These are phyloP conservation scores for Knufia petricola DNA, from an alignment of 2,329 filamentous ascomycete species.

Conservation along the genomic window DNA sequence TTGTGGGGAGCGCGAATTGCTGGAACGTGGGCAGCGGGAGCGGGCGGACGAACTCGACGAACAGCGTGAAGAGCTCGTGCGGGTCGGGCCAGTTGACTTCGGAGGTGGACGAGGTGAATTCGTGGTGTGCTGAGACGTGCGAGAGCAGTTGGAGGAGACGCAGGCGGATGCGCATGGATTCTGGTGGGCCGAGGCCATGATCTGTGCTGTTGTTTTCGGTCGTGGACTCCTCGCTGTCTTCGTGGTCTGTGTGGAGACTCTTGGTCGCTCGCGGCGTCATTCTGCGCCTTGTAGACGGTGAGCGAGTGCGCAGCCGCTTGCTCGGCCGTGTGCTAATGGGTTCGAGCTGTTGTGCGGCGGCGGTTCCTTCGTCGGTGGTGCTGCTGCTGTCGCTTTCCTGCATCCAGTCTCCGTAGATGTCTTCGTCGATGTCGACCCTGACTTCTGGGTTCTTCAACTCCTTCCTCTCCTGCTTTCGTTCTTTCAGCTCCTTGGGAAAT, in stretches of 20 bases:
- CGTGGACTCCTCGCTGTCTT: constrained; percentile 12
- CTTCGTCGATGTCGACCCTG: constrained; percentile 37
- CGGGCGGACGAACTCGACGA: constrained; percentile 38
- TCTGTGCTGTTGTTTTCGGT: constrained; percentile 13
- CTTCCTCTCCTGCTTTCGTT: constrained; percentile 22
- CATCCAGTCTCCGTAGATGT: constrained; percentile 38
- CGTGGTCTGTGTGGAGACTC: constrained; percentile 9
- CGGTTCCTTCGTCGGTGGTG: constrained; percentile 22
- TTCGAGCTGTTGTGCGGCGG: background rate
- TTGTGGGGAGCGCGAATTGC: constrained; percentile 35
- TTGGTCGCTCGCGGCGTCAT: background rate
- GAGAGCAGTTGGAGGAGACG: constrained; percentile 37
- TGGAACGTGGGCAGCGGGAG: constrained; percentile 38
- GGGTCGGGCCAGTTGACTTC: constrained; percentile 28
- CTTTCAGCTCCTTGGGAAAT: constrained; percentile 37
- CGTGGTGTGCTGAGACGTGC: constrained; percentile 29
- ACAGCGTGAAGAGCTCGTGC: constrained; percentile 34
- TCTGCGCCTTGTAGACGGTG: constrained; percentile 25
- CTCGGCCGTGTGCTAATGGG: background rate
- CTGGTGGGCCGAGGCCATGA: constrained; percentile 29
- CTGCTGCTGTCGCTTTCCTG: constrained; percentile 29
- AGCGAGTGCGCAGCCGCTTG: constrained; percentile 13
- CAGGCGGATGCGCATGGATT: constrained; percentile 35
- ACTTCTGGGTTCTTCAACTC: constrained; percentile 32
- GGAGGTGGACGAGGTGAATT: constrained; percentile 16